Percentiles rank a stretch among this genome's conserved stretches.
Conservation (phyloP, 352 stramenopile genomes). For the Phytophthora citricola region DNA sequence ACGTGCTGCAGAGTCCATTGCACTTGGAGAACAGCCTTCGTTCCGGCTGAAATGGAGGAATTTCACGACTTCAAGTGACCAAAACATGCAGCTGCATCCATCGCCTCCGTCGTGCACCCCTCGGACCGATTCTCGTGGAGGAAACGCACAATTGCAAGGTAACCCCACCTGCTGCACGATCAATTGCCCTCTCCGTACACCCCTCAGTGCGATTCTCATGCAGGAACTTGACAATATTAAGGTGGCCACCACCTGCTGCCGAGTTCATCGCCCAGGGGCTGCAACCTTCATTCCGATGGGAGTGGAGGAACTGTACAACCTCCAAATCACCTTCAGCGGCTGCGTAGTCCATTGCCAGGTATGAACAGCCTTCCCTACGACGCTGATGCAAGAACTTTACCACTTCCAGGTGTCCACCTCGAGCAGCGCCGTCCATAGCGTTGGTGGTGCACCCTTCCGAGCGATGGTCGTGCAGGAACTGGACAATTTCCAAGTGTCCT, state of each 20-base stretch:
- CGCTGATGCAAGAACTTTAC: slow-evolving; percentile 41
- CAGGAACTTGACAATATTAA: slow-evolving; percentile 43
- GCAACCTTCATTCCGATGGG: slow-evolving; percentile 31
- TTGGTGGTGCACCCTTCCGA: slow-evolving; percentile 34
- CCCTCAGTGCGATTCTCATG: slow-evolving; percentile 37
- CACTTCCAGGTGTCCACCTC: slow-evolving; percentile 31
- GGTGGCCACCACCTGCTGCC: slow-evolving; percentile 36
- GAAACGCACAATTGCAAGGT: slow-evolving; percentile 27
- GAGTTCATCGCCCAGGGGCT: slow-evolving; percentile 38
- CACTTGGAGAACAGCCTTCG: slow-evolving; percentile 30
- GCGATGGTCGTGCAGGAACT: slow-evolving; percentile 50
- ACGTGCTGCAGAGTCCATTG: slow-evolving; percentile 41
- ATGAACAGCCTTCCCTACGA: slow-evolving; percentile 32
- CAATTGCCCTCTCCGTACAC: slow-evolving; percentile 36
- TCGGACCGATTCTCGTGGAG: slow-evolving; percentile 24
- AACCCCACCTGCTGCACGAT: slow-evolving; percentile 29
- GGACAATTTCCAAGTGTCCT: slow-evolving; percentile 41
- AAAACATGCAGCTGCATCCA: slow-evolving; percentile 38
- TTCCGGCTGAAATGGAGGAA: slow-evolving; percentile 40
- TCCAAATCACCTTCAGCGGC: slow-evolving; percentile 33
- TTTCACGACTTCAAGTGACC: slow-evolving; percentile 37
- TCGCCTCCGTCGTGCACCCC: slow-evolving; percentile 31
- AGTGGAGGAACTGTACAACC: slow-evolving; percentile 35
- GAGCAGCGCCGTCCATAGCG: slow-evolving; percentile 40
- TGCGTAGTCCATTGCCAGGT: slow-evolving; percentile 38